Evolutionary conservation across 2,329 filamentous ascomycete species (phyloP).

Genomic region (Clonostachys rhizophaga): DNA sequence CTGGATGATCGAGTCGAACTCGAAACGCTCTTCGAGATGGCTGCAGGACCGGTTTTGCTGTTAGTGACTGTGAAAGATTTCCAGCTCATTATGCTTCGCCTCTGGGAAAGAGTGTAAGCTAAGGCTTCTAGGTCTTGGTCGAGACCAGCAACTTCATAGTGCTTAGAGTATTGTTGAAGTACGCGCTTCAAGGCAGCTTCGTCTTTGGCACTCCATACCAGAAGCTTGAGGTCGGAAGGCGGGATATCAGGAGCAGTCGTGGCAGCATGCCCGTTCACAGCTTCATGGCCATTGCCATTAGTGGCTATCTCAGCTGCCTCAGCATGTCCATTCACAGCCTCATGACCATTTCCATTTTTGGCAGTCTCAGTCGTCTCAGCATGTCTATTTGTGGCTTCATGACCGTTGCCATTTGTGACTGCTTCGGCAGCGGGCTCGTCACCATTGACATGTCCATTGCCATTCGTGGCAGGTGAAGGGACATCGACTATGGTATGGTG

Average conservation of each 20-base stretch:
- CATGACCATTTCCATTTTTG: conserved; percentile 6
- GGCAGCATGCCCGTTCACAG: neutral
- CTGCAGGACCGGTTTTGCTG: too few relatives aligned
- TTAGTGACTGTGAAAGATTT: conserved; percentile 3
- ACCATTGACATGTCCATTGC: conserved; percentile 24
- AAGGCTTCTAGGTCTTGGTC: conserved; percentile 4
- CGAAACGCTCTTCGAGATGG: neutral
- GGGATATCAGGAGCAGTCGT: neutral
- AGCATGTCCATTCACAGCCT: neutral
- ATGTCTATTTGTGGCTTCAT: neutral
- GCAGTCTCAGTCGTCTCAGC: conserved; percentile 3
- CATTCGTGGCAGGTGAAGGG: conserved; percentile 23
- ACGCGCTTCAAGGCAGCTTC: neutral
- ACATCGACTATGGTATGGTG: neutral
- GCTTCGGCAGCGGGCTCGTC: conserved; percentile 15
- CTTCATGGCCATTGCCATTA: neutral
- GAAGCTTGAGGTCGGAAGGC: neutral
- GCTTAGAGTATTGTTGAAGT: neutral
- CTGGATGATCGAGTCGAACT: neutral
- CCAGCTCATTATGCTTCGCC: conserved; percentile 6
- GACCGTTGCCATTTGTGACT: neutral
- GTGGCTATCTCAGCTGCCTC: neutral
- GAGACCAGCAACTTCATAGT: neutral
- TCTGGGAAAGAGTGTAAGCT: conserved; percentile 8
- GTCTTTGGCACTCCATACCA: neutral